Base-by-base conservation (phyloP, 1,284 basidiomycete species). In the Trametes sp. region DNA sequence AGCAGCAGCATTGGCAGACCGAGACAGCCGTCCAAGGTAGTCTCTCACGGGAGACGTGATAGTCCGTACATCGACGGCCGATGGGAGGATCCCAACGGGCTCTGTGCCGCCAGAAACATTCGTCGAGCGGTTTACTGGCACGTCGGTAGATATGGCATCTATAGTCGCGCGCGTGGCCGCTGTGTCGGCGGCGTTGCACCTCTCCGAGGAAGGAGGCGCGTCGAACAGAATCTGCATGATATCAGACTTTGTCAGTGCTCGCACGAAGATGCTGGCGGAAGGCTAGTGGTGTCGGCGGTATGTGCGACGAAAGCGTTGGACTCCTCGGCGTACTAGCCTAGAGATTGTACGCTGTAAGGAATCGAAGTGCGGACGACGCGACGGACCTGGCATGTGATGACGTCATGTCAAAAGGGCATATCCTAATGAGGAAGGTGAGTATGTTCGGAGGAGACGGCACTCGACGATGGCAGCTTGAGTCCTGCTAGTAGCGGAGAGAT, bases 1-100 rank as follows among this genome's bases (percentile, higher is more conserved):
- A 0, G 85, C 81, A 5, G 77, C 73, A 1, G 65, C 67, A 48
- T 80, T 77, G 8, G 84, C 82, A 31, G 71, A 68, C 10, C 67
- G 64, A 11, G 77, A 79, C 54, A 87, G 78, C 21, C 69, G 63
- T 14, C 54, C 54, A 29, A 77, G 65, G 28, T 66, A 74, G 0
- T 54, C 60, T 14, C 38, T 38, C 10, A 52, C 23, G 13, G 57
- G 48, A 5, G 28, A 38, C 13, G 53, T 19, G 24, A 66, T 6
- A 10, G 8, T 9, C 8, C 35, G 14, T 4, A 24, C 19, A 21
- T 53, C 41, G 26, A 29, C n/a, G 16, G 41, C 28, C 1, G 31
- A 5, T 14, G 64, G 53, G 9, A 49, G 31, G 19, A 63, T 3
- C 24, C 58, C 64, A 19, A 63, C 58, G 4, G 64, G 56, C 16